Evolutionary conservation across 2,329 filamentous ascomycete species (phyloP), one percentile per base, ranked within the genome.

Genomic region (Colletotrichum kahawae): DNA sequence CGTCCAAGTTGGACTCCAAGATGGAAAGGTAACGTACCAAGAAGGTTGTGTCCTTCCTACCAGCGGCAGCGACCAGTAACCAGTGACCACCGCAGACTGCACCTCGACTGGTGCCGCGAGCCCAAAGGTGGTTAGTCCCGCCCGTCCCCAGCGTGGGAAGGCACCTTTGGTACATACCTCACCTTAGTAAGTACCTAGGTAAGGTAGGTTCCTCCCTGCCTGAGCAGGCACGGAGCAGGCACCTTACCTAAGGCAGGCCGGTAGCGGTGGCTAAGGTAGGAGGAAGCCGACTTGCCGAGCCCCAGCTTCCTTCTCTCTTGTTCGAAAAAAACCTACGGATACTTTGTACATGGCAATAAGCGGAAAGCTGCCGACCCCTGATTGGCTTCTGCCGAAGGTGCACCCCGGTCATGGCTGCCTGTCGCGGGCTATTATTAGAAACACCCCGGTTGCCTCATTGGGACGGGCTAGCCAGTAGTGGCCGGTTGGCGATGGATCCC

Each of bases 251-350:
- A 48, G 43, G 43, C 43, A 48, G 43, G 43, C 21, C 13, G 43
- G 43, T 51, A 51, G n/a, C n/a, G 43, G 43, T 51, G 21, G 43
- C 43, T 51, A 51, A 51, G 43, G 43, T 51, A 51, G 43, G n/a
- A 38, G 27, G 27, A 24, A 75, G 72, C 69, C 72, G 63, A 75
- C 63, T 75, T 75, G 63, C 69, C 72, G 72, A 75, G 60, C n/a
- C 18, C 48, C 13, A 60, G 56, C 31, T 27, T 59, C 7, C 71
- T 71, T 71, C 57, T 59, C 51, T 59, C 56, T 62, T 31, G 43
- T 68, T 72, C 18, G 69, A 75, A 62, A 31, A 60, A 59, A 12
- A 29, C 27, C 12, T 21, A 65, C 29, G 56, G n/a, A 70, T 51
- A 51, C 43, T 21, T 21, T 51, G n/a, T 51, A 21, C 43, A 56